Percentiles rank a stretch among this genome's conserved stretches.
phyloP scores from a whole-genome alignment of 305 asterid genomes.

The Solanum hybrid region DNA sequence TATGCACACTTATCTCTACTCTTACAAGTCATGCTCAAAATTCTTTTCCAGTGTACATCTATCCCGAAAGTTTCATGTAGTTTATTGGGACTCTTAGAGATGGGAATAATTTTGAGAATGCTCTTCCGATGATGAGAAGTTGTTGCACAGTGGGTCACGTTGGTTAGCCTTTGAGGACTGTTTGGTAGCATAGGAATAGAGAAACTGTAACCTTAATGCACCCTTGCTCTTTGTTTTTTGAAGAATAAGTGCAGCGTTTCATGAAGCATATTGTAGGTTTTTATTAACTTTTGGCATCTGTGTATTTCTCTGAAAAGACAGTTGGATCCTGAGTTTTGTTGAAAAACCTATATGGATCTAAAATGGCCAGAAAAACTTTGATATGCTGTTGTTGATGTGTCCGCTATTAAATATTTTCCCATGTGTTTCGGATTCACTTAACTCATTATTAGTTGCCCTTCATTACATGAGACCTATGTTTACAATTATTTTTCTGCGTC shows the following conservation, averaged over 20 bases:
- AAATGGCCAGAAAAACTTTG: background rate
- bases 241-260: background rate
- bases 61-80: background rate
- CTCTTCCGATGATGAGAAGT: background rate
- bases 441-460: background rate
- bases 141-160: background rate
- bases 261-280: background rate
- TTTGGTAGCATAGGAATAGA: background rate
- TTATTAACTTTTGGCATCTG: background rate
- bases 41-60: background rate
- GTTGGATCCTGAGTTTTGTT: background rate
- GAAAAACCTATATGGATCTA: background rate
- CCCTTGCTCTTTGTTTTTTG: background rate
- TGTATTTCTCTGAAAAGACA: background rate
- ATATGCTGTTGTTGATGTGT: background rate
- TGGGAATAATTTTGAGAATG: constrained; percentile 2
- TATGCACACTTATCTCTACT: background rate
- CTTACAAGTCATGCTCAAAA: background rate
- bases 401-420: background rate
- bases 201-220: background rate
- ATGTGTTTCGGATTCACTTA: background rate
- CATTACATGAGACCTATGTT: background rate
- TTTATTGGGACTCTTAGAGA: background rate
- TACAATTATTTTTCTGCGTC: constrained; percentile 19
- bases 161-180: background rate